Evolutionary conservation across 306 rosid genomes (phyloP), one percentile per base, ranked within the genome.

Genomic region (Quercus berberidifolia): DNA sequence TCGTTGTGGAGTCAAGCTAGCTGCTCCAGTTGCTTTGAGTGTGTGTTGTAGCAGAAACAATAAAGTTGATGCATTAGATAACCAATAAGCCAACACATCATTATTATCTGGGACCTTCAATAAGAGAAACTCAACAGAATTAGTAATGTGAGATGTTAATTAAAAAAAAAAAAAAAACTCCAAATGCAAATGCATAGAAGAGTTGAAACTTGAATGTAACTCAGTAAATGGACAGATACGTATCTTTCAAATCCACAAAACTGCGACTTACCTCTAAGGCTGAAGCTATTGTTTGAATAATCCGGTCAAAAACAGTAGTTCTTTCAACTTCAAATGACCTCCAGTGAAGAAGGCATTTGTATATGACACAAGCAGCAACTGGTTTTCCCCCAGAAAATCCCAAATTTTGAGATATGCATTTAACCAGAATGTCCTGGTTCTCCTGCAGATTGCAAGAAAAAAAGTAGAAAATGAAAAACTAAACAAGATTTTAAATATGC

Each of bases 331-430:
- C 99, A 83, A 93, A 96, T 67, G 99, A 96, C 81, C 99, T 88
- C 99, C 99, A 96, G 78, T 96, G 98, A 82, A 93, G 97, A 87
- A 96, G 99, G 81, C 99, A 93, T 91, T 93, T 96, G 82, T 93
- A 96, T 85, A 93, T 86, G 81, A 96, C 86, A 83, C 97, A 90
- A 59, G 99, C 99, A 79, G 99, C 98, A 77, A 91, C 69, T 69
- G 99, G 99, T 83, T 91, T 96, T 58, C 97, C 97, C 79, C 92
- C 96, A 56, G 95, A 89, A 84, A 96, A 96, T 83, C 99, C 99
- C 91, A 96, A 86, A 91, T 96, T 97, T 81, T 93, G 96, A 73
- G 99, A 79, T 86, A 93, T 89, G 74, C 97, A 89, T 78, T 86
- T 93, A 82, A 96, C 87, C 83, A 96, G 85, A 76, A 96, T 76